Percentiles rank a stretch among this genome's conserved stretches.
phyloP scores from a whole-genome alignment of 2,329 filamentous ascomycete species.

The Mariannaea sp. region DNA sequence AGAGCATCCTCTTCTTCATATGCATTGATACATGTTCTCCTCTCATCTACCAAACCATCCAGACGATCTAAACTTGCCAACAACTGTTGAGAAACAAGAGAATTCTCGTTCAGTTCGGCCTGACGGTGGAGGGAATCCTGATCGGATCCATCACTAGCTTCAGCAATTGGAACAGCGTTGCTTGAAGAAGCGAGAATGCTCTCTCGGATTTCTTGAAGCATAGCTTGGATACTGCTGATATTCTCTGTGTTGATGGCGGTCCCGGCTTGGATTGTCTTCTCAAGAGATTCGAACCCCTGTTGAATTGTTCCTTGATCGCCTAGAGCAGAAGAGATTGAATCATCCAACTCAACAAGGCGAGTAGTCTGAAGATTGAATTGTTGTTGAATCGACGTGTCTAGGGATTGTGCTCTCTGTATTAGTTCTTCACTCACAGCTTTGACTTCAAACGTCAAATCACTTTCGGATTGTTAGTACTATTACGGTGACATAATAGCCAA shows the following conservation, averaged over 20 bases:
- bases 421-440: neutral
- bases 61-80: conserved; percentile 5
- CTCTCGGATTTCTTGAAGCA: neutral
- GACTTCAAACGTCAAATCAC: neutral
- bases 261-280: neutral
- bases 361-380: neutral
- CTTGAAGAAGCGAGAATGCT: neutral
- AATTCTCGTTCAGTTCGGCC: neutral
- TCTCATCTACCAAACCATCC: neutral
- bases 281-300: neutral
- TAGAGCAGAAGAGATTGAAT: neutral
- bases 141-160: neutral
- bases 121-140: neutral
- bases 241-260: neutral
- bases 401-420: neutral
- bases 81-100: neutral
- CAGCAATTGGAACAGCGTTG: neutral
- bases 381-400: neutral
- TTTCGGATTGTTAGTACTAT: neutral
- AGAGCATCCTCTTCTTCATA: conserved; percentile 7
- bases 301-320: neutral
- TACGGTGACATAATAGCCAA: neutral
- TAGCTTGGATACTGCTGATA: neutral
- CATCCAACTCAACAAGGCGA: neutral
- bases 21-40: neutral